phyloP scores from a whole-genome alignment of 2,329 filamentous ascomycete species.

The Graphiopsis chlorocephala region DNA sequence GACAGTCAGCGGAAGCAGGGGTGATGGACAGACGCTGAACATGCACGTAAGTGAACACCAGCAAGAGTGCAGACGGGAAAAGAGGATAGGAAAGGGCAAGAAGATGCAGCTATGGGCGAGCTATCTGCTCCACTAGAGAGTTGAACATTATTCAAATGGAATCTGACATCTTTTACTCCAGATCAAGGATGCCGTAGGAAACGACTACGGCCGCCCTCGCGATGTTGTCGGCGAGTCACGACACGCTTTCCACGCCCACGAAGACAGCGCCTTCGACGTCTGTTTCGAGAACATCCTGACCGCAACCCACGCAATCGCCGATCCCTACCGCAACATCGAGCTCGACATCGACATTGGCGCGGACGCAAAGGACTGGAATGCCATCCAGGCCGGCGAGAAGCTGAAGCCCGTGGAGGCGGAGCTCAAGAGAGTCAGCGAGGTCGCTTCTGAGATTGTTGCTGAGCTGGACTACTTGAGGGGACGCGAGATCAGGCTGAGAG shows the following conservation, averaged over 20 bases:
- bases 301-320: slow-evolving; percentile 44
- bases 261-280: slow-evolving; percentile 58
- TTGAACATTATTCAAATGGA: background rate
- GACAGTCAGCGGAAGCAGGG: slow-evolving; percentile 77
- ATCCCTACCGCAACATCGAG: slow-evolving; percentile 70
- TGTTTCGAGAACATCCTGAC: slow-evolving; percentile 46
- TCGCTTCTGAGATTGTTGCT: slow-evolving; percentile 79
- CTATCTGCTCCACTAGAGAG: background rate
- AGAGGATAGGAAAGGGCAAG: background rate
- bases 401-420: slow-evolving; percentile 95
- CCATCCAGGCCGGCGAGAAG: slow-evolving; percentile 92
- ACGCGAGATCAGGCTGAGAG: slow-evolving; percentile 90
- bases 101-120: background rate
- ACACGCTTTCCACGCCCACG: slow-evolving; percentile 89
- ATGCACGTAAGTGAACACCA: slow-evolving; percentile 69
- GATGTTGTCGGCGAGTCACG: slow-evolving; percentile 89
- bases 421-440: slow-evolving; percentile 86
- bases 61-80: background rate
- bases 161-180: slow-evolving; percentile 39
- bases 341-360: slow-evolving; percentile 95
- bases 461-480: slow-evolving; percentile 95
- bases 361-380: slow-evolving; percentile 96
- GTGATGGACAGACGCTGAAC: slow-evolving; percentile 89
- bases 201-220: slow-evolving; percentile 89
- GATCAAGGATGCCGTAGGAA: slow-evolving; percentile 94